A percentile compares a stretch with the other conserved stretches of the same genome.
Conservation (phyloP, 2,329 filamentous ascomycete genomes). For the Xylariaceae sp. region DNA sequence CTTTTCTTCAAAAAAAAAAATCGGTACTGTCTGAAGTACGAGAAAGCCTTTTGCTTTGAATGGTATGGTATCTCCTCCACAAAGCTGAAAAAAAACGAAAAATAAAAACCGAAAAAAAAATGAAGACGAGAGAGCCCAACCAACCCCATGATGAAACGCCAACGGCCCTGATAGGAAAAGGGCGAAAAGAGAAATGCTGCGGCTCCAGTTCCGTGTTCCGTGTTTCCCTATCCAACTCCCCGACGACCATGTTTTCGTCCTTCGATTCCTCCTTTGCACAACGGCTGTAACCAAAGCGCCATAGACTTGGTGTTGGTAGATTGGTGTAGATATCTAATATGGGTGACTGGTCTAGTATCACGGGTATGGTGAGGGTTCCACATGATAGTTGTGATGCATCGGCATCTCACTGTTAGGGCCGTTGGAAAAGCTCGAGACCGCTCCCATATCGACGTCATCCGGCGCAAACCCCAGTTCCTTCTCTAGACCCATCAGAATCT, state of each 20-base stretch:
- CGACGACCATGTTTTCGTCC: not conserved
- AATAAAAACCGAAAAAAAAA: no score
- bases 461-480: conserved; percentile 41
- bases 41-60: no score
- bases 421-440: conserved; percentile 40
- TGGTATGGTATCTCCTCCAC: no score
- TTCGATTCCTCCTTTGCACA: not conserved
- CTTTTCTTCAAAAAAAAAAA: no score
- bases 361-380: not conserved
- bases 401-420: not conserved
- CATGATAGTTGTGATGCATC: not conserved
- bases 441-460: conserved; percentile 29
- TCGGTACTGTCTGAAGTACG: no score
- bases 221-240: not conserved
- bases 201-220: not conserved
- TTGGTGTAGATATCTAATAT: no score
- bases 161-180: not conserved
- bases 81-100: no score
- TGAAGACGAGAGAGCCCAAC: no score
- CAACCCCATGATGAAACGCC: no score
- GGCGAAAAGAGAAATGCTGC: not conserved
- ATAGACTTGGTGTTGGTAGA: not conserved
- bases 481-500: conserved; percentile 58
- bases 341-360: not conserved
- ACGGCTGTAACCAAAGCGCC: not conserved